Evolutionary conservation across 257 asterid genomes (phyloP).

Genomic region (Anisodus tanguticus): DNA sequence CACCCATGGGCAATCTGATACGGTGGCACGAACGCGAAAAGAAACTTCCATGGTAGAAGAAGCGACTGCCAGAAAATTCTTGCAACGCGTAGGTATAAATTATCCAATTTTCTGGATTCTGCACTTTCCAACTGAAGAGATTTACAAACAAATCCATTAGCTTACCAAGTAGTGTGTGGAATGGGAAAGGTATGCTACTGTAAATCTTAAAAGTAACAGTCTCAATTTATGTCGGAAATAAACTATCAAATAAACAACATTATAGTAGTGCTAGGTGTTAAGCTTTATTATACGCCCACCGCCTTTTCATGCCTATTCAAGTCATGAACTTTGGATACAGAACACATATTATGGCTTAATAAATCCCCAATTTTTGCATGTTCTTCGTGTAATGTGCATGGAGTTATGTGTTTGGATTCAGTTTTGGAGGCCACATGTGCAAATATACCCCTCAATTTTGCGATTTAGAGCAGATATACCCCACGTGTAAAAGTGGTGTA

Average conservation of each 20-base stretch:
- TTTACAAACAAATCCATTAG: not conserved
- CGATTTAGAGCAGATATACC: too few relatives aligned
- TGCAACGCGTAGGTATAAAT: conserved; percentile 44
- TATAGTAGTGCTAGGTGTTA: not conserved
- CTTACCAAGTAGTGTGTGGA: not conserved
- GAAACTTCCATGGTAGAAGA: conserved; percentile 79
- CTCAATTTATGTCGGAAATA: not conserved
- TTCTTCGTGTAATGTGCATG: not conserved
- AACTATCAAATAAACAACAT: not conserved
- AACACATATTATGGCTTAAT: not conserved
- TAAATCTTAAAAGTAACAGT: not conserved
- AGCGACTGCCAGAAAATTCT: conserved; percentile 64
- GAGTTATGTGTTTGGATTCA: not conserved
- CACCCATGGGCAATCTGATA: conserved; percentile 93
- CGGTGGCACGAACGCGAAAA: conserved; percentile 90
- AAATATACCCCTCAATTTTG: too few relatives aligned
- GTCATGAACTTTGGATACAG: not conserved
- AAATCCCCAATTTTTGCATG: not conserved
- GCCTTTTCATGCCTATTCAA: not conserved
- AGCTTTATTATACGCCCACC: not conserved
- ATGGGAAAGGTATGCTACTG: not conserved
- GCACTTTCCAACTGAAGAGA: conserved; percentile 62
- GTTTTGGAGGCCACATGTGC: not conserved
- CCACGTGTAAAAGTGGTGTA: too few relatives aligned
- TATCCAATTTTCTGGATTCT: conserved; percentile 56